phyloP scores from a whole-genome alignment of 805 yeast genomes.

The Cyberlindnera mrakii region DNA sequence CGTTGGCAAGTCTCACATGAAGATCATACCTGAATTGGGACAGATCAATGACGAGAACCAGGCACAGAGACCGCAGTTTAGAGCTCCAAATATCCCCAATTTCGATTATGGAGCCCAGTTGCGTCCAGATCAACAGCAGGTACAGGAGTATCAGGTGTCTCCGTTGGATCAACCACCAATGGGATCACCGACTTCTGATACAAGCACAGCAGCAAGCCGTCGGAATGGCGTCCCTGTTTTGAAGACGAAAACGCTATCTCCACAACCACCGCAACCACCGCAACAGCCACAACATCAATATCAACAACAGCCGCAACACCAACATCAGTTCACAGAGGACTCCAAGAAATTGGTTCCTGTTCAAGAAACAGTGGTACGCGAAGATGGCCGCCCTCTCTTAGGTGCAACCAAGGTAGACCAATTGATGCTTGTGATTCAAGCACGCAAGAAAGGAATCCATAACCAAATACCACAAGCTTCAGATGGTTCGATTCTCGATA shows the following conservation, averaged over 20 bases:
- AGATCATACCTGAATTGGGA: conserved; percentile 2
- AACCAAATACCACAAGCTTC: conserved; percentile 56
- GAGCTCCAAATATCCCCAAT: conserved; percentile 10
- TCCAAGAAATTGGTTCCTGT: conserved; percentile 33
- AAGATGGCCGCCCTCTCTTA: conserved; percentile 62
- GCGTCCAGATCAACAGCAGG: conserved; percentile 2
- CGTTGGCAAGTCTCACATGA: conserved; percentile 1
- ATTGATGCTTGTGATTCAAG: conserved; percentile 85
- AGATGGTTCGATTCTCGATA: conserved; percentile 65
- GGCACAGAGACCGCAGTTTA: not conserved
- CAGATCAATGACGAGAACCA: conserved; percentile 10
- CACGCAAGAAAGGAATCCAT: conserved; percentile 72
- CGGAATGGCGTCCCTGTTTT: not conserved
- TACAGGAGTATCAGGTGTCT: not conserved
- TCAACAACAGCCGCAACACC: not conserved
- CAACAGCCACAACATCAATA: not conserved
- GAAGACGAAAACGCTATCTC: conserved; percentile 8
- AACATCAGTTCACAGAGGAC: conserved; percentile 1
- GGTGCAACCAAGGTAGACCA: conserved; percentile 92
- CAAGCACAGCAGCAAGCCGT: conserved; percentile 3
- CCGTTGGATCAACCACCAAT: conserved; percentile 2
- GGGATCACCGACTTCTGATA: conserved; percentile 1
- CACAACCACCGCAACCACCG: conserved; percentile 7
- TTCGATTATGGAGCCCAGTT: conserved; percentile 4
- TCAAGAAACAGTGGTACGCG: conserved; percentile 41